phyloP scores from a whole-genome alignment of 2,329 filamentous ascomycete species.

The Calonectria henricotiae region DNA sequence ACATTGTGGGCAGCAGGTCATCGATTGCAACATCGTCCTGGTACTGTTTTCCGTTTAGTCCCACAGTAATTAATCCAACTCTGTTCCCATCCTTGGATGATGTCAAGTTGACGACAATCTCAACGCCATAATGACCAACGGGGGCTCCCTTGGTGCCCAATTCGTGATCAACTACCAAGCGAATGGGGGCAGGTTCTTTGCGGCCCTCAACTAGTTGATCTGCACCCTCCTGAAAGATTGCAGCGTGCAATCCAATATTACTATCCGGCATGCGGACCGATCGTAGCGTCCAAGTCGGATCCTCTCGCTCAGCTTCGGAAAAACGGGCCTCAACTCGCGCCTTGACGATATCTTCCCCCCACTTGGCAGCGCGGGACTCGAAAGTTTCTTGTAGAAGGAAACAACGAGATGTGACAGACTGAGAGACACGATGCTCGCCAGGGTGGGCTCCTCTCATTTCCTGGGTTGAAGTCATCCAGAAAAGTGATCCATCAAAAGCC shows the following conservation, averaged over 20 bases:
- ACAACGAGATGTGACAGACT: constrained; percentile 74
- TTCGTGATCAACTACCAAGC: constrained; percentile 81
- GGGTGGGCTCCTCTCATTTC: constrained; percentile 73
- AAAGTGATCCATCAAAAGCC: constrained; percentile 74
- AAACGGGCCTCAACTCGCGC: constrained; percentile 90
- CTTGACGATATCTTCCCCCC: constrained; percentile 89
- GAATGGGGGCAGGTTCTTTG: constrained; percentile 78
- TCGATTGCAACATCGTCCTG: constrained; percentile 81
- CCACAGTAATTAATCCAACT: constrained; percentile 69
- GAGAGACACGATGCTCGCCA: constrained; percentile 61
- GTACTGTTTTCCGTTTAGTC: constrained; percentile 80
- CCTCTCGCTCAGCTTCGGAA: constrained; percentile 86
- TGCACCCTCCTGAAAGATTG: constrained; percentile 81
- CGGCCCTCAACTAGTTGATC: constrained; percentile 76
- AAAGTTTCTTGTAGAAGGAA: constrained; percentile 83
- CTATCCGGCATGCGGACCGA: constrained; percentile 76
- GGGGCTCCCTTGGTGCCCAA: constrained; percentile 78
- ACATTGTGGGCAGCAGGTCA: constrained; percentile 82
- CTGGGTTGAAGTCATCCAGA: constrained; percentile 79
- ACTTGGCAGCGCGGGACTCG: constrained; percentile 82
- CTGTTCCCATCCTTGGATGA: constrained; percentile 66
- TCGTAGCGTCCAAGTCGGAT: constrained; percentile 84
- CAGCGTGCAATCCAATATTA: constrained; percentile 74
- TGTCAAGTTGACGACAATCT: constrained; percentile 77
- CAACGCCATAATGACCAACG: constrained; percentile 78